Evolutionary conservation across 345 rosid genomes (phyloP).

Genomic region (Physaria fendleri): DNA sequence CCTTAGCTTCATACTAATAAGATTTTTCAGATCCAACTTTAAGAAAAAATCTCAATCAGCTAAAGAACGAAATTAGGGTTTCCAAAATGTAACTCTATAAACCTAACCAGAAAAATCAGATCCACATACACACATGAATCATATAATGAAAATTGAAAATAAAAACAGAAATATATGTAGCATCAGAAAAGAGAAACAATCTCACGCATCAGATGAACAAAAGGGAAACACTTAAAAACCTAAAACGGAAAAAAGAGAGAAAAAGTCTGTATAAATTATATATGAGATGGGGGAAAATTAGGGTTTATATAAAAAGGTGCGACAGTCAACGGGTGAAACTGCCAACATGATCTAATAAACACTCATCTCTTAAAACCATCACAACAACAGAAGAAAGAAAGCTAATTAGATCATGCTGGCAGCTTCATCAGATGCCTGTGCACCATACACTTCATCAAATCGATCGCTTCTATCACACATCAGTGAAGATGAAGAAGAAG

Average conservation of each 20-base stretch:
- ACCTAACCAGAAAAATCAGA: neutral
- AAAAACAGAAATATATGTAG: neutral
- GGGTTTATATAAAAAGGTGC: conserved; percentile 38
- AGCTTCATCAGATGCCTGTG: conserved; percentile 89
- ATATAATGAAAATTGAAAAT: conserved; percentile 5
- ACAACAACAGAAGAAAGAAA: conserved; percentile 24
- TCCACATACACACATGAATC: neutral
- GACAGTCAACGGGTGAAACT: conserved; percentile 75
- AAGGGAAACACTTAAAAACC: neutral
- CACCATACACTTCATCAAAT: conserved; percentile 30
- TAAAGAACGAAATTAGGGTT: conserved; percentile 10
- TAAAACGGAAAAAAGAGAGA: neutral
- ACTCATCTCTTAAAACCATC: conserved; percentile 25
- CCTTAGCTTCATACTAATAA: neutral
- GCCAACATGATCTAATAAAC: conserved; percentile 81
- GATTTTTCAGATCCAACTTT: neutral
- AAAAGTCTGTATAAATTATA: no score
- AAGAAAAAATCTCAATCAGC: neutral
- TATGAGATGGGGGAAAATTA: conserved; percentile 11
- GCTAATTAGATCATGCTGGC: conserved; percentile 97
- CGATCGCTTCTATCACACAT: no score
- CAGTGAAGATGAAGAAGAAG: no score
- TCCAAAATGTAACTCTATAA: neutral
- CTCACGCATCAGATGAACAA: neutral
- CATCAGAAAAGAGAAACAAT: neutral